Base-by-base conservation (phyloP, 208 protist species). In the Crithidia sp. region DNA sequence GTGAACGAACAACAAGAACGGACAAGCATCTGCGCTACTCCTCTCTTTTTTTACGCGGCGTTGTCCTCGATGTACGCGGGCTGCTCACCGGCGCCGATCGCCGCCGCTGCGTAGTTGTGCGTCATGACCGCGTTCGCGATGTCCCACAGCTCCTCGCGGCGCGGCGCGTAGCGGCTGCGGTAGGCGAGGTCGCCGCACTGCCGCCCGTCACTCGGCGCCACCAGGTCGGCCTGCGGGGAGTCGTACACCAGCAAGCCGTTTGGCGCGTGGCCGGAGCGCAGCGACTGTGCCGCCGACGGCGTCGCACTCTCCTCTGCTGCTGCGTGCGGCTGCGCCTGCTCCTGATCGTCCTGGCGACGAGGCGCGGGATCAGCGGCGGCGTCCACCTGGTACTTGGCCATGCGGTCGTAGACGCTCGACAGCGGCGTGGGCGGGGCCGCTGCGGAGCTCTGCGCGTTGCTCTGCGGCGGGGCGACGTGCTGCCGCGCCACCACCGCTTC, bases 61-160 rank as follows among this genome's bases (percentile, higher is more conserved):
- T 57, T 36, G 62, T 67, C 62, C 16, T 67, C 62, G 62, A 67
- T 55, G 49, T 67, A 67, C 4, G 62, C 62, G 8, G 62, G 64
- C 64, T 69, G 52, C 16, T 13, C 45, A 12, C 45, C 56, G 8
- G 45, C 45, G 28, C 45, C 66, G 44, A 68, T 73, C 28, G 37
- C 58, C 37, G 47, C 8, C 39, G 54, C 17, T 13, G 10, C 40
- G 63, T 77, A 76, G 60, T 76, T 73, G 54, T 83, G 77, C 19
- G 77, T 82, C 79, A 88, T 88, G n/a, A 72, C 69, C 28, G 68
- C 67, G 47, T 85, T 71, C n/a, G 79, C 84, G 47, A 80, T 74
- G 3, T 76, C 63, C 84, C 84, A 88, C 16, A 88, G 76, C 58
- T 88, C 84, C 67, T 85, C 67, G 61, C 84, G 79, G 41, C 79